Evolutionary conservation across 805 yeast genomes (phyloP).

Genomic region (Saccharomycopsis sp.): DNA sequence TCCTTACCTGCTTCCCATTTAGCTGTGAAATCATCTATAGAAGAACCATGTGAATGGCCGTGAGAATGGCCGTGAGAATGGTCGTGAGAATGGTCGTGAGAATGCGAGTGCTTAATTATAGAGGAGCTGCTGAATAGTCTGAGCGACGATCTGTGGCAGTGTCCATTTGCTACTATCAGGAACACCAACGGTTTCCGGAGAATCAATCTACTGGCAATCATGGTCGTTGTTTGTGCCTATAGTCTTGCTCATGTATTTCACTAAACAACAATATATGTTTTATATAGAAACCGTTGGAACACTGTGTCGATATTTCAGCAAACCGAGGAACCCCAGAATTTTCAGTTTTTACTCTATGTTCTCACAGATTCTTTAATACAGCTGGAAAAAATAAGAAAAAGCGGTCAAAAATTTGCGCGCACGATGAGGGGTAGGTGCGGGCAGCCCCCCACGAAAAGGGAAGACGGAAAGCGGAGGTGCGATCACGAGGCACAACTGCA

Average conservation of each 20-base stretch:
- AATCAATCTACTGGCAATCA: not conserved
- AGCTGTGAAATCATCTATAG: conserved; percentile 11
- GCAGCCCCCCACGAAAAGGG: not conserved
- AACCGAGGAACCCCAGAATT: not conserved
- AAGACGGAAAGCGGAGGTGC: not conserved
- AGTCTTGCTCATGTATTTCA: not conserved
- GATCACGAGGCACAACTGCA: conserved; percentile 56
- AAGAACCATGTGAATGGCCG: conserved; percentile 27
- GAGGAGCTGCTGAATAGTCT: not conserved
- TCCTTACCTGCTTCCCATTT: not conserved
- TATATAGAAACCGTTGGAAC: no score
- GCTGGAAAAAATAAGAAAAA: not conserved
- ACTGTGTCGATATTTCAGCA: no score
- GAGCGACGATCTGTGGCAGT: not conserved
- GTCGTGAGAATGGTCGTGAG: conserved; percentile 26
- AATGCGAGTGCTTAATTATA: conserved; percentile 11
- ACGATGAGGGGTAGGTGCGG: not conserved
- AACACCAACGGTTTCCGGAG: not conserved
- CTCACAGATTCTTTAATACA: not conserved
- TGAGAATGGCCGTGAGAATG: conserved; percentile 28
- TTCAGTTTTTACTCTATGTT: not conserved
- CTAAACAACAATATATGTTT: no score
- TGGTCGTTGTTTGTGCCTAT: no score
- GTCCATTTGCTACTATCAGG: not conserved
- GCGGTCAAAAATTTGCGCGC: not conserved